phyloP scores from a whole-genome alignment of 225 moss, liverwort and hornwort genomes.

The Pseudoscleropodium purum region DNA sequence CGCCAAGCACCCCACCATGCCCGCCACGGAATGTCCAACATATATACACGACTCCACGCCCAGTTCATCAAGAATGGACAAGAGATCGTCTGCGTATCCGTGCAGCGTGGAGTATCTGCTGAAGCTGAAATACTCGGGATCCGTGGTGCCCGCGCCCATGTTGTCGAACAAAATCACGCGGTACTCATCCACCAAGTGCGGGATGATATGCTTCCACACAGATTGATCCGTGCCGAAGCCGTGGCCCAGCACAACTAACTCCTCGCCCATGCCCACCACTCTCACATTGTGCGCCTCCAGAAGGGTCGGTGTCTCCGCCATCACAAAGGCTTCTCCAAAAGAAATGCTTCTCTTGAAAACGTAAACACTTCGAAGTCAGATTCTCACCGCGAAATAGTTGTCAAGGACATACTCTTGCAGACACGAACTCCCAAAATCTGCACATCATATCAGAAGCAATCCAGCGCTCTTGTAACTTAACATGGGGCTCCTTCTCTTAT shows the following conservation, averaged over 20 bases:
- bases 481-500: neutral
- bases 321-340: neutral
- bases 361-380: no score
- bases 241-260: constrained; percentile 75
- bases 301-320: constrained; percentile 34
- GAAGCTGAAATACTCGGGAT: constrained; percentile 72
- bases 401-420: neutral
- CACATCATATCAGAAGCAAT: neutral
- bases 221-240: constrained; percentile 89
- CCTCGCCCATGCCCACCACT: constrained; percentile 58
- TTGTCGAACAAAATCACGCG: constrained; percentile 65
- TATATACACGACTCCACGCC: constrained; percentile 57
- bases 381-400: neutral
- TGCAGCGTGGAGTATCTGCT: constrained; percentile 51
- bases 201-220: constrained; percentile 73
- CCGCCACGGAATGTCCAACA: constrained; percentile 76
- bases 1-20: constrained; percentile 80
- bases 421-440: neutral
- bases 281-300: constrained; percentile 82
- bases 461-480: neutral
- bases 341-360: neutral
- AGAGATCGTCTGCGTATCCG: constrained; percentile 79
- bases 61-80: constrained; percentile 73
- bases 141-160: constrained; percentile 85
- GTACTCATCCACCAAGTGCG: constrained; percentile 64